A percentile compares a stretch with the other conserved stretches of the same genome.
phyloP scores from a whole-genome alignment of 1,284 basidiomycete species.

The Ustilago xerochloae region DNA sequence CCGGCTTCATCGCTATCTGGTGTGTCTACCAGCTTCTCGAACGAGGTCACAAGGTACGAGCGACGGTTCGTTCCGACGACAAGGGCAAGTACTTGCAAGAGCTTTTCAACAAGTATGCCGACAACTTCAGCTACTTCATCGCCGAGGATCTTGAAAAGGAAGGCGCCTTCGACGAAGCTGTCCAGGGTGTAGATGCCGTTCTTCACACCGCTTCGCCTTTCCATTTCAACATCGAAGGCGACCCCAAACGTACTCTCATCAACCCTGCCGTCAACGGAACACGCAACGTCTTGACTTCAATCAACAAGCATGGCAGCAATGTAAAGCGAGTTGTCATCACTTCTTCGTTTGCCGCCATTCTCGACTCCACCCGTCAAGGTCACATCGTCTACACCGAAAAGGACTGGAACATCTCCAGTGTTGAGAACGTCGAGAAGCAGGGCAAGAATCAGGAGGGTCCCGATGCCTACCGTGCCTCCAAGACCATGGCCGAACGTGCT shows the following conservation, averaged over 20 bases:
- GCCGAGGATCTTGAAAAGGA: slow-evolving; percentile 74
- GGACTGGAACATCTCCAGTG: slow-evolving; percentile 78
- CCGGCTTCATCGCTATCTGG: slow-evolving; percentile 69
- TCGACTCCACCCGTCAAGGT: slow-evolving; percentile 63
- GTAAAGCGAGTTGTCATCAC: slow-evolving; percentile 76
- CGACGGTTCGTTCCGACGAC: slow-evolving; percentile 73
- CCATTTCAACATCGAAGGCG: slow-evolving; percentile 64
- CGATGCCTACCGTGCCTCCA: slow-evolving; percentile 72
- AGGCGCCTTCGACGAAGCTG: slow-evolving; percentile 78
- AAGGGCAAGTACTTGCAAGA: slow-evolving; percentile 72
- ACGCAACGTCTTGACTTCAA: slow-evolving; percentile 73
- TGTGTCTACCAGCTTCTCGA: slow-evolving; percentile 70
- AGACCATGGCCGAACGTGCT: slow-evolving; percentile 77
- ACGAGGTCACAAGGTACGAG: slow-evolving; percentile 71
- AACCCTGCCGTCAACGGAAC: slow-evolving; percentile 77
- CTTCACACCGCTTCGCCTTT: slow-evolving; percentile 74
- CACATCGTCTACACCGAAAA: slow-evolving; percentile 65
- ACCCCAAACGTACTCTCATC: slow-evolving; percentile 70
- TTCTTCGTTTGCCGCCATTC: slow-evolving; percentile 74
- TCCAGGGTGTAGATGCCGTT: slow-evolving; percentile 76
- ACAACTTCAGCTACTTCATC: slow-evolving; percentile 72
- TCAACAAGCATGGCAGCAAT: slow-evolving; percentile 72
- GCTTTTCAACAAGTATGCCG: slow-evolving; percentile 71
- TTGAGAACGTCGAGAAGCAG: slow-evolving; percentile 68
- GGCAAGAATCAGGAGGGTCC: slow-evolving; percentile 67